Evolutionary conservation across 495 filamentous ascomycete species (phyloP).

Genomic region (Penicillium fimorum): DNA sequence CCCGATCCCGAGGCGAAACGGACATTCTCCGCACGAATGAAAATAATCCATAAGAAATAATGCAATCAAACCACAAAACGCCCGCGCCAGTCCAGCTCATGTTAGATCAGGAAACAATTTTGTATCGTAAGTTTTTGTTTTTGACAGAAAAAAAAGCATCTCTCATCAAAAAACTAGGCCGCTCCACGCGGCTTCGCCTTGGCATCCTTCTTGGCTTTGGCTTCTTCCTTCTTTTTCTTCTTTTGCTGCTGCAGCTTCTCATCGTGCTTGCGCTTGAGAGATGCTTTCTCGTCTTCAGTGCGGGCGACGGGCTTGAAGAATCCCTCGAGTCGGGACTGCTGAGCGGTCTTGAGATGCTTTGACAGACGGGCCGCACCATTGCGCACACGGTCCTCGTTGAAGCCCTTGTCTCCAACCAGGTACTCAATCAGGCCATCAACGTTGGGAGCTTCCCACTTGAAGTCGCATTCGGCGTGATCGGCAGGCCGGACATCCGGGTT

Average conservation of each 20-base stretch:
- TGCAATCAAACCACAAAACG: slow-evolving; percentile 13
- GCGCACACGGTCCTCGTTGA: slow-evolving; percentile 90
- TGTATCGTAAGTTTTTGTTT: background rate
- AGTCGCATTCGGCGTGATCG: slow-evolving; percentile 83
- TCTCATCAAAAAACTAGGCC: slow-evolving; percentile 26
- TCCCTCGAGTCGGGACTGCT: slow-evolving; percentile 90
- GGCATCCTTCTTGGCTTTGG: slow-evolving; percentile 81
- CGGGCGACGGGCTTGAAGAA: slow-evolving; percentile 96
- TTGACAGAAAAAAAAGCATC: slow-evolving; percentile 2
- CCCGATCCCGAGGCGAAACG: slow-evolving; percentile 2
- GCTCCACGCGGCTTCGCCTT: slow-evolving; percentile 83
- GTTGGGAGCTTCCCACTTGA: slow-evolving; percentile 95
- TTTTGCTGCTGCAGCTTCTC: slow-evolving; percentile 85
- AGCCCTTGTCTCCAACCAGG: slow-evolving; percentile 90
- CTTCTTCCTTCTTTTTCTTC: slow-evolving; percentile 88
- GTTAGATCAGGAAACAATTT: slow-evolving; percentile 9
- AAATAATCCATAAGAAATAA: slow-evolving; percentile 11
- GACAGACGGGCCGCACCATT: slow-evolving; percentile 68
- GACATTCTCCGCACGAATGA: background rate
- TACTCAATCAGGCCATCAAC: slow-evolving; percentile 84
- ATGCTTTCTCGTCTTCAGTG: slow-evolving; percentile 77
- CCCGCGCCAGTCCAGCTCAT: slow-evolving; percentile 13
- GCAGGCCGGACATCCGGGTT: slow-evolving; percentile 85
- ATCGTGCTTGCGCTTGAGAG: slow-evolving; percentile 87
- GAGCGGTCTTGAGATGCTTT: slow-evolving; percentile 84